phyloP scores from a whole-genome alignment of 225 moss, liverwort and hornwort species.

The Marchantia polymorpha region DNA sequence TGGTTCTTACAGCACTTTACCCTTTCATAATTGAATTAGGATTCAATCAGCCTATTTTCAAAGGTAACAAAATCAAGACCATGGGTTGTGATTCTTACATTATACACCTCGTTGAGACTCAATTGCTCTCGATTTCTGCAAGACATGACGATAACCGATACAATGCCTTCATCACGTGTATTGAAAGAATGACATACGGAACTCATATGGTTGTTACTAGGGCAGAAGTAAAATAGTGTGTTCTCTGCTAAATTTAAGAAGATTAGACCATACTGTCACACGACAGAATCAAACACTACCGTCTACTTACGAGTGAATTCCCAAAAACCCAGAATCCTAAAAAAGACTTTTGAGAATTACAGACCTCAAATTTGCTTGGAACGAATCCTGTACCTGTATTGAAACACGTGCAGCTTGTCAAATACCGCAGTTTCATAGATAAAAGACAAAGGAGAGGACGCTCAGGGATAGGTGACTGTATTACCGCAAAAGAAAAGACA shows the following conservation, averaged over 20 bases:
- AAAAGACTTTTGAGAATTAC: neutral
- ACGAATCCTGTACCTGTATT: conserved; percentile 68
- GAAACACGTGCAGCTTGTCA: neutral
- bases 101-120: conserved; percentile 60
- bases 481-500: too few species aligned
- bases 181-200: neutral
- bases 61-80: neutral
- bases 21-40: too few species aligned
- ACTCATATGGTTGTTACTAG: neutral
- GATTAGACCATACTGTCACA: neutral
- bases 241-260: neutral
- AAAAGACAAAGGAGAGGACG: neutral
- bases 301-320: neutral
- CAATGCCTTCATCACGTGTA: neutral
- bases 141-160: neutral
- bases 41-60: too few species aligned
- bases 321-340: neutral
- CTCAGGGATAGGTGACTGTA: too few species aligned
- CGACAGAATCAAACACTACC: neutral
- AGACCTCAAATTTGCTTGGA: conserved; percentile 67
- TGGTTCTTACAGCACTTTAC: neutral
- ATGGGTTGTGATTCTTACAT: conserved; percentile 33
- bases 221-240: neutral
- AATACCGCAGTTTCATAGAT: neutral
- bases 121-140: conserved; percentile 53